Evolutionary conservation across 495 filamentous ascomycete genomes (phyloP).

Genomic region (Penicillium paradoxum): DNA sequence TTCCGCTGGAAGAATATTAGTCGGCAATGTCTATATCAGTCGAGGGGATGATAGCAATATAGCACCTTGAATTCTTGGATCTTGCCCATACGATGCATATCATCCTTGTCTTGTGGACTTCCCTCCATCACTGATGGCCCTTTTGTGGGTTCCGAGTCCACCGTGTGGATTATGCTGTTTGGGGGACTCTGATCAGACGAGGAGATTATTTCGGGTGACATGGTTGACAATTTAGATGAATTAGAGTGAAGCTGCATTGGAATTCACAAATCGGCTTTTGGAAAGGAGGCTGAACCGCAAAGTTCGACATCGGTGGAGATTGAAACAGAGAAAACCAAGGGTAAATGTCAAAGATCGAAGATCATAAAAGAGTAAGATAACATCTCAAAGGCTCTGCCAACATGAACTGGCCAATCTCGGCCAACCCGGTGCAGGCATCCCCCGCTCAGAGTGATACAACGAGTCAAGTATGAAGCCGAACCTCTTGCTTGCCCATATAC

Average conservation of each 20-base stretch:
- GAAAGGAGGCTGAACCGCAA: background rate
- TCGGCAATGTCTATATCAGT: background rate
- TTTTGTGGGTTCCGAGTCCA: background rate
- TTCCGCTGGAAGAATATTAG: conserved; percentile 8
- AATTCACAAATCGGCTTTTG: background rate
- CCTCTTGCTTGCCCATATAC: background rate
- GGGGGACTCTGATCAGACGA: background rate
- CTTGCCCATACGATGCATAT: conserved; percentile 20
- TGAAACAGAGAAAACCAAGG: background rate
- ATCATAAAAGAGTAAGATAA: too few species aligned
- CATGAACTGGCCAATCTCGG: background rate
- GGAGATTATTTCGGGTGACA: background rate
- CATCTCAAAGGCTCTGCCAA: background rate
- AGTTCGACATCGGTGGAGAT: background rate
- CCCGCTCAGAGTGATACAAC: background rate
- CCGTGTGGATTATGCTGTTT: background rate
- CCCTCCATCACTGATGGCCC: background rate
- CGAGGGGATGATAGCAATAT: background rate
- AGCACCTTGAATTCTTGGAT: conserved; percentile 14
- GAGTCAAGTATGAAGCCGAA: background rate
- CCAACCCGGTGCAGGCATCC: background rate
- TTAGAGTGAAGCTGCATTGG: background rate
- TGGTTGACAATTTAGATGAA: background rate
- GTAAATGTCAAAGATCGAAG: too few species aligned
- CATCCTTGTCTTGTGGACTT: conserved; percentile 1